Evolutionary conservation across 2,329 filamentous ascomycete genomes (phyloP).

Genomic region (Leptodontidium sp.): DNA sequence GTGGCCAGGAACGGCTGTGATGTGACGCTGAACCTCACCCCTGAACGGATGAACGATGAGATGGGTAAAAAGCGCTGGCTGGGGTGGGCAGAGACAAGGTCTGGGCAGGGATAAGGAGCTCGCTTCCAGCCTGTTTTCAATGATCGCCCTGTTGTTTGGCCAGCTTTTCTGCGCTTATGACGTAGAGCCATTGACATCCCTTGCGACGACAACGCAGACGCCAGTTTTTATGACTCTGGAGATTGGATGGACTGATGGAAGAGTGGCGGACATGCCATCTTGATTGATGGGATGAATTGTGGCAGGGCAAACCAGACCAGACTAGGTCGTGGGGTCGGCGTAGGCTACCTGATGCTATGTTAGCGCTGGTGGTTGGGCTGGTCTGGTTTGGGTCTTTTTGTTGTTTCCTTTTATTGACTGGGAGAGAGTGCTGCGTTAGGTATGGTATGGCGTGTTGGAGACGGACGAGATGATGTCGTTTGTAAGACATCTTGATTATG

Average conservation of each 20-base stretch:
- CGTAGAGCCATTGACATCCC: neutral
- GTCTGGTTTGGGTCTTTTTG: constrained; percentile 1
- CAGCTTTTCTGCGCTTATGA: constrained; percentile 10
- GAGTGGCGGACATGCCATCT: constrained; percentile 6
- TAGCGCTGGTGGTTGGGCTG: no score
- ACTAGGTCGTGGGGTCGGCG: no score
- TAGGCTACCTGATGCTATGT: no score
- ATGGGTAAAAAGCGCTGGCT: neutral
- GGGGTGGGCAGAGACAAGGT: neutral
- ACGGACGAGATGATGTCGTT: constrained; percentile 15
- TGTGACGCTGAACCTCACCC: constrained; percentile 4
- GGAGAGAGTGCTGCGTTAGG: neutral
- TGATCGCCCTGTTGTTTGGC: constrained; percentile 10
- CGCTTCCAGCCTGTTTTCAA: constrained; percentile 25
- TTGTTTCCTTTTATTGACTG: constrained; percentile 3
- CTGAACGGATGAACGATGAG: neutral
- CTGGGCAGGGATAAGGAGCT: neutral
- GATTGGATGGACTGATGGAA: constrained; percentile 8
- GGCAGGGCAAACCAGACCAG: constrained; percentile 14
- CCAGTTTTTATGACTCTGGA: neutral
- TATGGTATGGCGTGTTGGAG: constrained; percentile 11
- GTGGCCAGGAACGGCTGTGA: constrained; percentile 13
- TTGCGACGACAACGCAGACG: neutral
- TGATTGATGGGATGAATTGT: constrained; percentile 5
- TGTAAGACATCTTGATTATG: constrained; percentile 17